phyloP scores from a whole-genome alignment of 1,284 basidiomycete species.

The Boletus subluridellus region DNA sequence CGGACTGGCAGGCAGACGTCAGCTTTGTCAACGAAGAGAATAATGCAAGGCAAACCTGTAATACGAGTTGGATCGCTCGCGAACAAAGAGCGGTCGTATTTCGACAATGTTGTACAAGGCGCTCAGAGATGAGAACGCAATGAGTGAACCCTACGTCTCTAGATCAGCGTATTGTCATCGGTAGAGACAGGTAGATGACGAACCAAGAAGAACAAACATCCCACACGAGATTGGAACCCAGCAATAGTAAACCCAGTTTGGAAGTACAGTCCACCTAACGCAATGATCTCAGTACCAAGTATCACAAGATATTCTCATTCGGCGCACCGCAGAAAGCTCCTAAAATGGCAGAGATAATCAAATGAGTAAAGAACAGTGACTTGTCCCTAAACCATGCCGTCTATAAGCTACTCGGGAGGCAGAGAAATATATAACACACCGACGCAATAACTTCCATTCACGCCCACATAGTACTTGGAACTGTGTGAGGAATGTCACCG shows the following conservation, averaged over 20 bases:
- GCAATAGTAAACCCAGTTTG: slow-evolving; percentile 76
- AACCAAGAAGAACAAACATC: slow-evolving; percentile 86
- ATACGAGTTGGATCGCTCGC: slow-evolving; percentile 78
- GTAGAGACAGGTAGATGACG: slow-evolving; percentile 22
- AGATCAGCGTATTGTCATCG: slow-evolving; percentile 1
- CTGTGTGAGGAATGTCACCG: slow-evolving; percentile 82
- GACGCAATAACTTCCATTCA: slow-evolving; percentile 77
- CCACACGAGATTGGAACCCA: slow-evolving; percentile 90
- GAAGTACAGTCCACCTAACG: slow-evolving; percentile 77
- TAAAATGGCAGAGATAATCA: slow-evolving; percentile 62
- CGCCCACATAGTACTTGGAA: slow-evolving; percentile 72
- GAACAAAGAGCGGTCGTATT: slow-evolving; percentile 77
- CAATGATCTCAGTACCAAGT: slow-evolving; percentile 2
- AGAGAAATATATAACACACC: slow-evolving; percentile 40
- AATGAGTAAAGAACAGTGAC: slow-evolving; percentile 75
- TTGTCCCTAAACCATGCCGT: slow-evolving; percentile 56
- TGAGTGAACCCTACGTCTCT: slow-evolving; percentile 63
- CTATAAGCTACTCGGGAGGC: background rate
- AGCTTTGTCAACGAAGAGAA: background rate
- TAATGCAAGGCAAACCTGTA: slow-evolving; percentile 53
- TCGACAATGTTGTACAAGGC: slow-evolving; percentile 84
- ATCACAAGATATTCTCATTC: background rate
- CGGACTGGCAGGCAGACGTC: slow-evolving; percentile 47
- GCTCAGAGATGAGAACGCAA: slow-evolving; percentile 84
- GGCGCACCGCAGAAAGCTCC: slow-evolving; percentile 74